phyloP scores from a whole-genome alignment of 768 basidiomycete genomes.

The Agrocybe pediades region DNA sequence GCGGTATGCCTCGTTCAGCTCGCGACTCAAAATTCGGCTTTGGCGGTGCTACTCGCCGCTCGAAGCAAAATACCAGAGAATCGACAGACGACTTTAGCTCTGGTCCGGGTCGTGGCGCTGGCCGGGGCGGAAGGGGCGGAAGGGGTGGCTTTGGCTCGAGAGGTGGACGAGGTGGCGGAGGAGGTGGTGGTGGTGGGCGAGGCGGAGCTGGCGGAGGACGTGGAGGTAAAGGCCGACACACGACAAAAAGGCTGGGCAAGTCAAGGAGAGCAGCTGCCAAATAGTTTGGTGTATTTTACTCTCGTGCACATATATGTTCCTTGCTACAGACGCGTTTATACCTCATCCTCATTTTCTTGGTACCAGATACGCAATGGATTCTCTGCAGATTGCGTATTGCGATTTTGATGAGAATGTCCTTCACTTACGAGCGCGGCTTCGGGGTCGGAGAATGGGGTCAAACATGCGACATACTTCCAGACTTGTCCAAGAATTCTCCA shows the following conservation, averaged over 20 bases:
- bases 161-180: slow-evolving; percentile 31
- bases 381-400: too few species aligned
- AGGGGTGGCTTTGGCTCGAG: slow-evolving; percentile 32
- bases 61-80: slow-evolving; percentile 81
- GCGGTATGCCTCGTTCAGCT: slow-evolving; percentile 53
- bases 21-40: slow-evolving; percentile 86
- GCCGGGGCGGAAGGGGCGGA: slow-evolving; percentile 25
- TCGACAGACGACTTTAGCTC: slow-evolving; percentile 77
- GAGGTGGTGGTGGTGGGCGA: slow-evolving; percentile 32
- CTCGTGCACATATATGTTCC: neutral
- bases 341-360: neutral
- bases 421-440: too few species aligned
- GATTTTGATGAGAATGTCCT: too few species aligned
- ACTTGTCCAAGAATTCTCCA: too few species aligned
- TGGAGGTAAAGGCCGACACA: neutral
- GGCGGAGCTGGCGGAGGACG: slow-evolving; percentile 8
- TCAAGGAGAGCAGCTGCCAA: slow-evolving; percentile 5
- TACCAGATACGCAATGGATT: neutral
- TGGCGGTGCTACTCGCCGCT: slow-evolving; percentile 65
- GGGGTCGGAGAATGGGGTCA: too few species aligned
- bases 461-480: too few species aligned
- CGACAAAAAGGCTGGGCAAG: neutral
- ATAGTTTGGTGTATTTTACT: neutral
- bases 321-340: neutral
- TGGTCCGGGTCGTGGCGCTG: slow-evolving; percentile 34